These are phyloP conservation scores for Chaetomiaceae sp. DNA, from an alignment of 2,329 filamentous ascomycete genomes.

Conservation along the genomic window DNA sequence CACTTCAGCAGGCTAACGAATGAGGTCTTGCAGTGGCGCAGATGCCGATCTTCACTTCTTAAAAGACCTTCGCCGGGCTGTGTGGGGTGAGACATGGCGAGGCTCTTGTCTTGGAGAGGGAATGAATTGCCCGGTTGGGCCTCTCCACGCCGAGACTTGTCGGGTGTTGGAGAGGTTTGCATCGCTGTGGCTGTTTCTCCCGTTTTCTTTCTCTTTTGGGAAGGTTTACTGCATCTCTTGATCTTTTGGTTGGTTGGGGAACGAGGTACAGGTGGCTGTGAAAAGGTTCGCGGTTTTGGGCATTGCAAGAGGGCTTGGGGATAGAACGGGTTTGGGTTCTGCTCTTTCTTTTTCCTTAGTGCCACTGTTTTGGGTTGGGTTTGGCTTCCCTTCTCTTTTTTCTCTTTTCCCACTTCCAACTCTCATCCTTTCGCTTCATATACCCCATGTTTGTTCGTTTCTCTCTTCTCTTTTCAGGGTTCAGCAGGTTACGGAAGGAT, in stretches of 20 bases:
- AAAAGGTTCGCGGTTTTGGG: neutral
- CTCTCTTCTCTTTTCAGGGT: neutral
- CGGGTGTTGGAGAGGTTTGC: neutral
- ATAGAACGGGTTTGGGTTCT: neutral
- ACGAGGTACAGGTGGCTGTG: slow-evolving; percentile 8
- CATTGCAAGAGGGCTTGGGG: too few species aligned
- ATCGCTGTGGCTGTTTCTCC: neutral
- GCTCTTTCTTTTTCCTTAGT: slow-evolving; percentile 6
- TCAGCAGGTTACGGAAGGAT: neutral
- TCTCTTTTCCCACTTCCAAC: neutral
- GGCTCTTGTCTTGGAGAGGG: slow-evolving; percentile 9
- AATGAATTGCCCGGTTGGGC: slow-evolving; percentile 8
- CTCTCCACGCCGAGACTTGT: slow-evolving; percentile 1
- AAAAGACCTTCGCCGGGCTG: neutral
- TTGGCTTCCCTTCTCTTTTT: neutral
- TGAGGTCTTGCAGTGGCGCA: neutral
- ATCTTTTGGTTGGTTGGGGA: slow-evolving; percentile 13
- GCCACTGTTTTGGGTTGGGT: neutral
- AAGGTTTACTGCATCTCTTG: too few species aligned
- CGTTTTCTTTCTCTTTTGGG: neutral
- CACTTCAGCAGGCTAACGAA: slow-evolving; percentile 6
- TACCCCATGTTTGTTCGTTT: slow-evolving; percentile 17
- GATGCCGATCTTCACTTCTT: slow-evolving; percentile 4
- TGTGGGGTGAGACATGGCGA: neutral
- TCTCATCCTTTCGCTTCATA: slow-evolving; percentile 16